Conservation (phyloP, 106 monocot species). For the Dioscorea alata region DNA sequence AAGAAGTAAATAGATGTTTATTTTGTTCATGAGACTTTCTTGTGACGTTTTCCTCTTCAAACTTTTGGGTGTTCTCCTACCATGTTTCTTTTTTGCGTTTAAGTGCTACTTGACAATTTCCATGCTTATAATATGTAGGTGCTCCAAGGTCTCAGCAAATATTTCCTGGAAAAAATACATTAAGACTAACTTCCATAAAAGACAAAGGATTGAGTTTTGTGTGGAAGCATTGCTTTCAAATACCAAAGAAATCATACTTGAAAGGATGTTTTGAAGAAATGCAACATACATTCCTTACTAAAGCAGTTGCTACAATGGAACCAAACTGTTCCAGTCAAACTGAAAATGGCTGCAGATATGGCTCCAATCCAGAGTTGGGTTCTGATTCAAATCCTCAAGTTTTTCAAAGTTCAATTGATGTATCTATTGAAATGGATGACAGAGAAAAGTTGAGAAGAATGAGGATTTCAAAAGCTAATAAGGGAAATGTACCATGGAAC, state of each 20-base stretch:
- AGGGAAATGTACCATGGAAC: slow-evolving; percentile 96
- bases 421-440: slow-evolving; percentile 39
- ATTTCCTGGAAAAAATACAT: slow-evolving; percentile 21
- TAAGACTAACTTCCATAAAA: slow-evolving; percentile 9
- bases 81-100: too few species aligned
- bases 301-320: slow-evolving; percentile 56
- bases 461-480: slow-evolving; percentile 90
- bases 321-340: slow-evolving; percentile 14
- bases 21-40: too few species aligned
- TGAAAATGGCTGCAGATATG: slow-evolving; percentile 16
- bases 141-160: slow-evolving; percentile 14
- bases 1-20: too few species aligned
- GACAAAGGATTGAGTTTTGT: slow-evolving; percentile 10
- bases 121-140: neutral
- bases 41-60: too few species aligned
- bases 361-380: slow-evolving; percentile 20
- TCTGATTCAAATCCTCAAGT: slow-evolving; percentile 22
- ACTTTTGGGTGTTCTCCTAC: too few species aligned
- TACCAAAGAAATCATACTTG: slow-evolving; percentile 6
- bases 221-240: slow-evolving; percentile 28
- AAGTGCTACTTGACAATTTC: too few species aligned
- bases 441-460: slow-evolving; percentile 63
- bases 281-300: slow-evolving; percentile 13
- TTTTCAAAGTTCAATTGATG: slow-evolving; percentile 20
- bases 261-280: slow-evolving; percentile 9